These are phyloP conservation scores for Amanita molliuscula DNA, from an alignment of 768 basidiomycete species.

Conservation along the genomic window DNA sequence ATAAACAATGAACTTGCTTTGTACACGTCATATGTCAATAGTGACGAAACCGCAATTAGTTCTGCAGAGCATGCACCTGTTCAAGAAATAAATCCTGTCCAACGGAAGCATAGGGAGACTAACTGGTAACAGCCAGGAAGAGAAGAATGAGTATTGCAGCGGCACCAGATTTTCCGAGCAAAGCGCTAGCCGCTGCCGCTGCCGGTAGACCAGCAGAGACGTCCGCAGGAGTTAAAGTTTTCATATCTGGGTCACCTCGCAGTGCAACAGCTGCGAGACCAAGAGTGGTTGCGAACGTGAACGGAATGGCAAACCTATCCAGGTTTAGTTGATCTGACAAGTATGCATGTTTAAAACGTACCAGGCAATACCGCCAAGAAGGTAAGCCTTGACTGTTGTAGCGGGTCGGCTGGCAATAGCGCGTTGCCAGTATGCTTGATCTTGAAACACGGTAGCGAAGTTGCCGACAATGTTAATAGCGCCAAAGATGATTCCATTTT, in stretches of 20 bases:
- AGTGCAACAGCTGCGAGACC: slow-evolving; percentile 86
- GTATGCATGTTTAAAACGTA: slow-evolving; percentile 15
- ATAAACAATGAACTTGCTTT: slow-evolving; percentile 31
- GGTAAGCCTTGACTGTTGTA: slow-evolving; percentile 84
- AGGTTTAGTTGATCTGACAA: background rate
- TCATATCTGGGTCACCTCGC: slow-evolving; percentile 44
- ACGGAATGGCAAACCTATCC: slow-evolving; percentile 72
- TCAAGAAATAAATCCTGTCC: background rate
- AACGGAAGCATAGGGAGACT: background rate
- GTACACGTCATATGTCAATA: slow-evolving; percentile 82
- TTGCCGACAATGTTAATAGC: slow-evolving; percentile 86
- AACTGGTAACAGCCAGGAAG: slow-evolving; percentile 77
- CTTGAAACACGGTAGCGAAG: slow-evolving; percentile 49
- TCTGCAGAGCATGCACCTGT: slow-evolving; percentile 69
- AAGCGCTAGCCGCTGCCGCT: slow-evolving; percentile 70
- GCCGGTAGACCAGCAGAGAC: slow-evolving; percentile 87
- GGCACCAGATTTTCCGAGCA: slow-evolving; percentile 76
- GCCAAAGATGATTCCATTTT: slow-evolving; percentile 71
- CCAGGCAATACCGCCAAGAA: slow-evolving; percentile 87
- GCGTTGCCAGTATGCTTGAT: slow-evolving; percentile 84
- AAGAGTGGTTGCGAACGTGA: slow-evolving; percentile 78
- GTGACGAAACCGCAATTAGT: slow-evolving; percentile 79
- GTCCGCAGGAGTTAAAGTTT: slow-evolving; percentile 39
- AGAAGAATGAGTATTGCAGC: slow-evolving; percentile 69
- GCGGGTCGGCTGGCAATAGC: slow-evolving; percentile 82